Conservation (phyloP, 2,329 filamentous ascomycete genomes). For the Nothophaeocryptopus gaeumannii region DNA sequence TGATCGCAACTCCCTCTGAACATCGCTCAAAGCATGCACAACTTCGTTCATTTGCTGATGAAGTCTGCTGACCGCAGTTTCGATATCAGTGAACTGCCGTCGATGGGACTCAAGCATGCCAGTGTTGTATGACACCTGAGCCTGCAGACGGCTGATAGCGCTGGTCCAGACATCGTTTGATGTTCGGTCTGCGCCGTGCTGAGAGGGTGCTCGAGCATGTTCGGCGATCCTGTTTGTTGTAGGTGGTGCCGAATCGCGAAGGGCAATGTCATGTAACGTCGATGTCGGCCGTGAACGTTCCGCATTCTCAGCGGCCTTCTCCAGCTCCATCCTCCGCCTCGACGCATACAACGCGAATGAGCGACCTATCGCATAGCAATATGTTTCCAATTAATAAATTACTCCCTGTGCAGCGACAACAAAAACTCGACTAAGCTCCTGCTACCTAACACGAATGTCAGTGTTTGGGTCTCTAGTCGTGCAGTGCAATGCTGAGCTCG, state of each 20-base stretch:
- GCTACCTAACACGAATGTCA: no score
- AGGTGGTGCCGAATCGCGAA: constrained; percentile 21
- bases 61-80: constrained; percentile 40
- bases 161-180: constrained; percentile 36
- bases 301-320: constrained; percentile 16
- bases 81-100: constrained; percentile 42
- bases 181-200: constrained; percentile 14
- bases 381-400: no score
- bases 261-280: constrained; percentile 24
- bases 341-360: neutral
- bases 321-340: constrained; percentile 20
- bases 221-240: constrained; percentile 14
- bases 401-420: no score
- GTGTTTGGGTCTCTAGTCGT: no score
- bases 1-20: constrained; percentile 37
- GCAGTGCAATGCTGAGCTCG: no score
- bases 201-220: constrained; percentile 13
- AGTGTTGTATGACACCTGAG: constrained; percentile 49
- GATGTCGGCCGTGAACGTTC: constrained; percentile 20
- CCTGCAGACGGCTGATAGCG: constrained; percentile 46
- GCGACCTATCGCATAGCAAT: neutral
- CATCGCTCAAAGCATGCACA: constrained; percentile 35
- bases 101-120: constrained; percentile 40
- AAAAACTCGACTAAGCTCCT: no score
- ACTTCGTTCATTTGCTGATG: constrained; percentile 40